phyloP scores from a whole-genome alignment of 441 rosid species.

The Erodium moschatum region DNA sequence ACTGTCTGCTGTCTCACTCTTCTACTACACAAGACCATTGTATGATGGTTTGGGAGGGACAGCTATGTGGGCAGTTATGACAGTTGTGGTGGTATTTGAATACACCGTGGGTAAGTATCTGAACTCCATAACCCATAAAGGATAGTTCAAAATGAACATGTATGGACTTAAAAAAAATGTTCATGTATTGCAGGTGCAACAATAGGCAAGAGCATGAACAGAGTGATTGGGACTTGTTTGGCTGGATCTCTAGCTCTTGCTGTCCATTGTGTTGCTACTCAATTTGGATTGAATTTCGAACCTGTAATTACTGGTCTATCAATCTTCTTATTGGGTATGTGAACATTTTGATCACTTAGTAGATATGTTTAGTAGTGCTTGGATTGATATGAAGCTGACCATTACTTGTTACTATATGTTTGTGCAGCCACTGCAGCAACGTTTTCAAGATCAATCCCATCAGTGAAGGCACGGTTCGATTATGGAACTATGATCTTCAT shows the following conservation, averaged over 20 bases:
- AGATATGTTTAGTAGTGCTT: background rate
- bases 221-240: slow-evolving; percentile 43
- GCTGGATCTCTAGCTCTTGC: slow-evolving; percentile 59
- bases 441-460: slow-evolving; percentile 53
- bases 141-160: background rate
- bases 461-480: slow-evolving; percentile 48
- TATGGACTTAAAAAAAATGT: background rate
- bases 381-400: background rate
- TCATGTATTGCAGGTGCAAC: slow-evolving; percentile 41
- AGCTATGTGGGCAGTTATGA: slow-evolving; percentile 73
- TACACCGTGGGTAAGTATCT: slow-evolving; percentile 43
- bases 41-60: slow-evolving; percentile 59
- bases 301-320: slow-evolving; percentile 40
- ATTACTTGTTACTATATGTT: background rate
- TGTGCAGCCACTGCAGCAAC: slow-evolving; percentile 50
- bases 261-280: slow-evolving; percentile 45
- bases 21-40: slow-evolving; percentile 61
- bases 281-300: slow-evolving; percentile 33
- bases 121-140: slow-evolving; percentile 9
- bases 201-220: slow-evolving; percentile 44
- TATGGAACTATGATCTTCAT: slow-evolving; percentile 58
- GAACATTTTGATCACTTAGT: background rate
- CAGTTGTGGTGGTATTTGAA: slow-evolving; percentile 63
- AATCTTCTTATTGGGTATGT: slow-evolving; percentile 51
- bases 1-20: slow-evolving; percentile 51